Evolutionary conservation across 2,329 filamentous ascomycete genomes (phyloP).

Genomic region (Malbranchea zuffiana): DNA sequence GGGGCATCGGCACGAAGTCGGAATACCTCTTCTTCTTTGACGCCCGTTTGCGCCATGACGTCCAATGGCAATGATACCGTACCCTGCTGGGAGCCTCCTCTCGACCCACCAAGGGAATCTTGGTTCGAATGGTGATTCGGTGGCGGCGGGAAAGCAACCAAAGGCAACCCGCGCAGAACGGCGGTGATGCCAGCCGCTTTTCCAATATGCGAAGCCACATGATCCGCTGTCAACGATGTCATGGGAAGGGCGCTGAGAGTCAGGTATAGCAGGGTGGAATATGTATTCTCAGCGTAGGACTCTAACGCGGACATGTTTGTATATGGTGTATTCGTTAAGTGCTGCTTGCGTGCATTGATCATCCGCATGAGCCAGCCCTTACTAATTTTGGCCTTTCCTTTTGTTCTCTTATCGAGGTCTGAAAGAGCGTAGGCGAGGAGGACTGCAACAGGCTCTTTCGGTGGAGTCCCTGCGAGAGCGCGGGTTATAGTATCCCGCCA

Average conservation of each 20-base stretch:
- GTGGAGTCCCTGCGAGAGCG: conserved; percentile 65
- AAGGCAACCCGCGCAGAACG: conserved; percentile 72
- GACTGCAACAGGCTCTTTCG: conserved; percentile 83
- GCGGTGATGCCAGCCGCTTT: conserved; percentile 85
- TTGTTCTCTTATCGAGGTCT: conserved; percentile 40
- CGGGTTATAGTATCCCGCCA: conserved; percentile 78
- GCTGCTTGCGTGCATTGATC: conserved; percentile 68
- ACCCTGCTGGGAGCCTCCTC: conserved; percentile 42
- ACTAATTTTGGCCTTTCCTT: conserved; percentile 42
- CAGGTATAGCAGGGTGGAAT: conserved; percentile 83
- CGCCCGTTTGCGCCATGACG: conserved; percentile 68
- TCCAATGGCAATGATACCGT: conserved; percentile 75
- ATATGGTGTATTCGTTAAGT: conserved; percentile 76
- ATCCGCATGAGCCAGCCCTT: conserved; percentile 67
- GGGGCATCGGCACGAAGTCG: conserved; percentile 65
- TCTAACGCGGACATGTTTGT: conserved; percentile 63
- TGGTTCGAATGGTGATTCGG: conserved; percentile 46
- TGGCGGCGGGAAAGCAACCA: conserved; percentile 68
- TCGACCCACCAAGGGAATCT: conserved; percentile 30
- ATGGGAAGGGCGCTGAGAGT: conserved; percentile 70
- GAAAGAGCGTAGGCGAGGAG: conserved; percentile 64
- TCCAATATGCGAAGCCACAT: conserved; percentile 87
- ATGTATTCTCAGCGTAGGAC: conserved; percentile 86
- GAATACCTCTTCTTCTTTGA: conserved; percentile 84
- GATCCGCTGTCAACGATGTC: conserved; percentile 73